A percentile compares a stretch with the other conserved stretches of the same genome.
Conservation (phyloP, 176 grass and related monocot genomes). For the Juncus inflexus region DNA sequence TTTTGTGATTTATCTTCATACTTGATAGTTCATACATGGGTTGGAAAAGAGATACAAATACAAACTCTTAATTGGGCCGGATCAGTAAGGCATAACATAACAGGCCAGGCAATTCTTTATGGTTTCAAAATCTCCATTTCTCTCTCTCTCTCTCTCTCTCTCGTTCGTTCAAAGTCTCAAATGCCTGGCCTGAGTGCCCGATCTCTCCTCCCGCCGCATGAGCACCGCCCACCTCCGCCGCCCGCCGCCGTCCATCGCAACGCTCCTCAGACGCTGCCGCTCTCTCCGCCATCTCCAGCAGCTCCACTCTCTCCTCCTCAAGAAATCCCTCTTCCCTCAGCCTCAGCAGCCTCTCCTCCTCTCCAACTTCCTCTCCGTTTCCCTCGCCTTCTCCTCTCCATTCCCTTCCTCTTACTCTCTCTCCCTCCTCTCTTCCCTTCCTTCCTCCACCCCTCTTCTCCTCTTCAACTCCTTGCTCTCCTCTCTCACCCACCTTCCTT, state of each 20-base stretch:
- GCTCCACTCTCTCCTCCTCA: slow-evolving; percentile 65
- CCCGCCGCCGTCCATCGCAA: slow-evolving; percentile 38
- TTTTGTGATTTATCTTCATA: too few species aligned
- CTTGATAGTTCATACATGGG: too few species aligned
- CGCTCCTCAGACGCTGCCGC: slow-evolving; percentile 31
- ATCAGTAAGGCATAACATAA: too few species aligned
- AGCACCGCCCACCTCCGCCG: slow-evolving; percentile 31
- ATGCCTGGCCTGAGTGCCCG: too few species aligned
- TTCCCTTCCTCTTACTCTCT: slow-evolving; percentile 41
- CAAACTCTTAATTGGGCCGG: too few species aligned
- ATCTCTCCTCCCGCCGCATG: slow-evolving; percentile 35
- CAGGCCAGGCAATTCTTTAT: too few species aligned
- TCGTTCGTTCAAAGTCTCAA: too few species aligned
- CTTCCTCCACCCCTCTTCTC: slow-evolving; percentile 49
- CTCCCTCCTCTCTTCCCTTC: slow-evolving; percentile 37
- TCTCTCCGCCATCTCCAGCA: slow-evolving; percentile 40
- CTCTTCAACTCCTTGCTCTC: slow-evolving; percentile 54
- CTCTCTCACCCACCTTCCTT: slow-evolving; percentile 40
- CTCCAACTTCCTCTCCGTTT: slow-evolving; percentile 45
- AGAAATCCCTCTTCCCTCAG: slow-evolving; percentile 41
- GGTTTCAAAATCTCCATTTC: not conserved
- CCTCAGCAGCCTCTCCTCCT: slow-evolving; percentile 39
- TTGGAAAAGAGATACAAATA: too few species aligned
- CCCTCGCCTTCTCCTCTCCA: slow-evolving; percentile 39
- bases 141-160: not conserved